These are phyloP conservation scores for Tolypocladium ovalisporum DNA, from an alignment of 2,329 filamentous ascomycete species.

Conservation along the genomic window DNA sequence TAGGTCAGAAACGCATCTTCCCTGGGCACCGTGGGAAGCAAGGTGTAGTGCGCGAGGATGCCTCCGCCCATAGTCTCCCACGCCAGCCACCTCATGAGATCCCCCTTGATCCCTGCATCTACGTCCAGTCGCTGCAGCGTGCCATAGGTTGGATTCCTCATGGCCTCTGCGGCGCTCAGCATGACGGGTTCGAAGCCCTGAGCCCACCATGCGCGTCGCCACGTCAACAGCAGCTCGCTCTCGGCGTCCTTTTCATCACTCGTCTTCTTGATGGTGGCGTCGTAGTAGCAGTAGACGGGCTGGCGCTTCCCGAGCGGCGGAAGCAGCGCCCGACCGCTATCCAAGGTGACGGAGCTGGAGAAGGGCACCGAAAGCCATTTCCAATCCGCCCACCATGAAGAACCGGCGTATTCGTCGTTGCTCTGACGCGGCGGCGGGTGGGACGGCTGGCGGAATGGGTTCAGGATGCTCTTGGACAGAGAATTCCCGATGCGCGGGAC, in stretches of 20 bases:
- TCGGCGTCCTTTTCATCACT: constrained; percentile 59
- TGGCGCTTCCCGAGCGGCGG: constrained; percentile 63
- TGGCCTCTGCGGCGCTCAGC: constrained; percentile 67
- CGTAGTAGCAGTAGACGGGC: constrained; percentile 86
- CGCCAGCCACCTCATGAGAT: constrained; percentile 77
- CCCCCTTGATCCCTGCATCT: constrained; percentile 50
- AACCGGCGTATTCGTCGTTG: constrained; percentile 68
- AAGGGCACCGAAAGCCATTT: constrained; percentile 80
- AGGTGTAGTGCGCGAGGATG: constrained; percentile 65
- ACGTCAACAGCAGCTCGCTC: constrained; percentile 68
- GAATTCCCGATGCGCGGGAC: constrained; percentile 31
- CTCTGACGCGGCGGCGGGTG: constrained; percentile 65
- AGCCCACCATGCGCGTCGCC: constrained; percentile 92
- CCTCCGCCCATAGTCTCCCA: constrained; percentile 89
- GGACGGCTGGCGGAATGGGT: constrained; percentile 57
- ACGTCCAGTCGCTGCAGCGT: constrained; percentile 54
- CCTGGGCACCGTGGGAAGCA: constrained; percentile 71
- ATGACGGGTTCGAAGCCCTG: constrained; percentile 83
- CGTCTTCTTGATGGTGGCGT: constrained; percentile 52
- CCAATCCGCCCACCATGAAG: constrained; percentile 81
- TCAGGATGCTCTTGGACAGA: constrained; percentile 39
- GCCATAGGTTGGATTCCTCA: constrained; percentile 69
- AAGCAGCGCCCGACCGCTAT: constrained; percentile 73
- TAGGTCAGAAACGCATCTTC: constrained; percentile 63
- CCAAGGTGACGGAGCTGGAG: constrained; percentile 67